Evolutionary conservation across 805 yeast genomes (phyloP), one percentile per base, ranked within the genome.

Genomic region (Zygotorulaspora danielsina): DNA sequence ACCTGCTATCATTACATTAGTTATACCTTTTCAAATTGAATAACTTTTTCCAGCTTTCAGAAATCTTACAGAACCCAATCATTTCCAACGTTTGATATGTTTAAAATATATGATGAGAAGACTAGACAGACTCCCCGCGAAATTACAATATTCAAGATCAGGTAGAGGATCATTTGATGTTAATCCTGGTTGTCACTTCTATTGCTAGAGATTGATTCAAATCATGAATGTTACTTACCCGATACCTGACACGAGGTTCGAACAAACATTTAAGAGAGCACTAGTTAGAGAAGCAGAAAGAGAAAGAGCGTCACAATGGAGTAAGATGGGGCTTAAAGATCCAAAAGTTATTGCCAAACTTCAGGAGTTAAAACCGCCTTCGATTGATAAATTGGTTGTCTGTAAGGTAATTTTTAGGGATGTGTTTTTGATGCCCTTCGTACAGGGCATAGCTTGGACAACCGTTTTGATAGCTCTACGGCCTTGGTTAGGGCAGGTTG

Each of bases 181-280:
- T n/a, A n/a, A n/a, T n/a, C n/a, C n/a, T n/a, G n/a, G n/a, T n/a
- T n/a, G n/a, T n/a, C n/a, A n/a, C n/a, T n/a, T n/a, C n/a, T n/a
- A n/a, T n/a, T n/a, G n/a, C n/a, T n/a, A n/a, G n/a, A n/a, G n/a
- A n/a, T n/a, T n/a, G n/a, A n/a, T n/a, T n/a, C n/a, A n/a, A n/a
- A n/a, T n/a, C n/a, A 21, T 21, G 20, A 51, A 51, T 17, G 43
- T 56, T 13, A 42, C 19, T 19, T 44, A 41, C n/a, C 49, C 58
- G 1, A 64, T 73, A 2, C 89, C 89, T 1, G 90, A 83, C 50
- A 61, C 82, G 17, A 66, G 90, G 32, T 81, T 80, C 50, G 85
- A 80, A 51, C 72, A 78, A 40, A 65, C 83, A 2, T 82, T 82
- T 55, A 57, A 67, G 46, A 63, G 67, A 24, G 65, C 73, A 1